phyloP scores from a whole-genome alignment of 306 rosid genomes.

The Fragaria iinumae region DNA sequence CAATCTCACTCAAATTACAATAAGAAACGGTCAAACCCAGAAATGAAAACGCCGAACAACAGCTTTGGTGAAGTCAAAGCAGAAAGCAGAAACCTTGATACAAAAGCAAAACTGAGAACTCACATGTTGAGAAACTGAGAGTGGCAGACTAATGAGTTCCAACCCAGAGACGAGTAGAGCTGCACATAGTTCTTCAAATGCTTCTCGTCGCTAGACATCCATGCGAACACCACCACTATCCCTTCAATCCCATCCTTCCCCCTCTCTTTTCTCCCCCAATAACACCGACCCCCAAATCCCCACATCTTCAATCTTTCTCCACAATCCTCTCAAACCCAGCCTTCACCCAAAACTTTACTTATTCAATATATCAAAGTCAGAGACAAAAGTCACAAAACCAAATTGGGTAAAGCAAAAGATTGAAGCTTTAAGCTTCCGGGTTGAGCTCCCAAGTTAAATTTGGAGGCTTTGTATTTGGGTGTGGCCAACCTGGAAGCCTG shows the following conservation, averaged over 20 bases:
- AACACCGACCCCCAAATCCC: conserved; percentile 87
- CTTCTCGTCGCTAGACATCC: conserved; percentile 86
- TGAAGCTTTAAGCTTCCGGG: neutral
- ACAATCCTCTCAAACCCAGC: neutral
- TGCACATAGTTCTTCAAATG: conserved; percentile 66
- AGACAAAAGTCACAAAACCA: neutral
- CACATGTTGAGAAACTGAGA: conserved; percentile 82
- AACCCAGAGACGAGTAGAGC: conserved; percentile 69
- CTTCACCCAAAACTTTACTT: neutral
- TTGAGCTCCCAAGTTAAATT: neutral
- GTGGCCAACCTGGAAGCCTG: neutral
- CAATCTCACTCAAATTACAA: neutral
- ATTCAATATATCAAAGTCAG: neutral
- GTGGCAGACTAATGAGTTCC: conserved; percentile 84
- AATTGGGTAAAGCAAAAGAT: neutral
- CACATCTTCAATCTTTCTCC: conserved; percentile 48
- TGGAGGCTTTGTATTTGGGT: neutral
- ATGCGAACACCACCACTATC: conserved; percentile 76
- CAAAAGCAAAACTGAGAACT: conserved; percentile 29
- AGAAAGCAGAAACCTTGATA: neutral
- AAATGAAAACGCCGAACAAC: neutral
- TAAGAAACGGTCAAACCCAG: conserved; percentile 14
- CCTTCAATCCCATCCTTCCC: conserved; percentile 52
- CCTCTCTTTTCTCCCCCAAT: conserved; percentile 72
- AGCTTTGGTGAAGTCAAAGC: neutral